Percentiles rank a stretch among this genome's conserved stretches.
Conservation (phyloP, 2,329 filamentous ascomycete species). For the Canariomyces notabilis region DNA sequence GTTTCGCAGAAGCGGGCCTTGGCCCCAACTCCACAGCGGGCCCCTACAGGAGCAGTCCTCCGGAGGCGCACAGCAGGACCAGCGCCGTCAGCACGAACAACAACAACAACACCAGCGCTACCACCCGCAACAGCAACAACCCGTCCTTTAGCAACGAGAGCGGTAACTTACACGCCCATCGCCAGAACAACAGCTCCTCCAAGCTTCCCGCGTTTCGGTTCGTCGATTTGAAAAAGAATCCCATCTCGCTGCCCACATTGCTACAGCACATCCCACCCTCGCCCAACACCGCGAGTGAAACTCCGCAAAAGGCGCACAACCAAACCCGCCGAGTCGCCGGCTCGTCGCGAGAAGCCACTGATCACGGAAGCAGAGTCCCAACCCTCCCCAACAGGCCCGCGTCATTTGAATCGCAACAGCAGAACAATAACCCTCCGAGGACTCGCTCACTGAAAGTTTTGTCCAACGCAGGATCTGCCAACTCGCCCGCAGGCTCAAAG, state of each 20-base stretch:
- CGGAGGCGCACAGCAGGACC: constrained; percentile 9
- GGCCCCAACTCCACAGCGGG: constrained; percentile 13
- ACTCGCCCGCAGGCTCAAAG: constrained; percentile 24
- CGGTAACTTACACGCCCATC: constrained; percentile 40
- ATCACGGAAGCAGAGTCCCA: constrained; percentile 22
- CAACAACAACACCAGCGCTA: constrained; percentile 6
- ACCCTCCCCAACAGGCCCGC: constrained; percentile 15
- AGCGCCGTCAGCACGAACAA: constrained; percentile 5
- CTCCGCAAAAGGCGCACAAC: constrained; percentile 24
- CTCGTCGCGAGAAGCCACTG: constrained; percentile 24
- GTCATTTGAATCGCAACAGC: constrained; percentile 20
- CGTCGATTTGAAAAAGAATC: constrained; percentile 41
- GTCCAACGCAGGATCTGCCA: constrained; percentile 17
- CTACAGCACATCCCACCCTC: constrained; percentile 37
- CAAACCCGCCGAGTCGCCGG: constrained; percentile 22
- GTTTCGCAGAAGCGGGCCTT: constrained; percentile 21
- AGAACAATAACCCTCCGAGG: constrained; percentile 15
- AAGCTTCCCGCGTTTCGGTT: constrained; percentile 53
- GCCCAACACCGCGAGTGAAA: constrained; percentile 25
- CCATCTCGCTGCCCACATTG: constrained; percentile 32
- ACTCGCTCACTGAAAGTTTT: constrained; percentile 35
- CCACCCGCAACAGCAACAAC: constrained; percentile 15
- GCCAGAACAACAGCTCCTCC: constrained; percentile 50
- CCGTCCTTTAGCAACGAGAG: constrained; percentile 13
- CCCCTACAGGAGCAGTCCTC: constrained; percentile 12